Evolutionary conservation across 140 eudicot species (phyloP), one percentile per base, ranked within the genome.

Genomic region (Senecio squalidus): DNA sequence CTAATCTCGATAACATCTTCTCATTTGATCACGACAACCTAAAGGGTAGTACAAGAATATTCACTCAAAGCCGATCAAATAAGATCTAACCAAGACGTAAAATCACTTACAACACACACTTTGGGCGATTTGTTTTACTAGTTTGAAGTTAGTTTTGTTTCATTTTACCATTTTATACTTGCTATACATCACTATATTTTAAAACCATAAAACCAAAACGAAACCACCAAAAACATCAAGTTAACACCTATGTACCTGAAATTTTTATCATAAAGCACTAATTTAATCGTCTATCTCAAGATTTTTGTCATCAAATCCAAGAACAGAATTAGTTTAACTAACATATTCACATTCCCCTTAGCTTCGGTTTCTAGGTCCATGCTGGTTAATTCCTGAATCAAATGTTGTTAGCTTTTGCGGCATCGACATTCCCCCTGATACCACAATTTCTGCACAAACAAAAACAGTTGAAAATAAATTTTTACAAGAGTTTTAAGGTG

Each of bases 361-460:
- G 38, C 74, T 77, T 58, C 83, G 59, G 58, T 69, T 74, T 76
- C 88, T 74, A 58, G 57, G 84, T 80, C 94, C 84, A 56, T 86
- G 81, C 36, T 58, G 77, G 31, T 51, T 62, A 22, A 28, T 16
- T 17, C 67, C 74, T 26, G 85, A 68, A 57, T 83, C 98, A 49
- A 77, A 28, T 4, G 95, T 82, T 17, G 95, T 76, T 46, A 91
- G 86, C 29, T 74, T 70, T 62, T 86, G 98, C n/a, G 98, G 97
- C 97, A 86, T 86, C 9, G 92, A 86, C 95, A 86, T 86, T 8
- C 95, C 92, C 26, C 91, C 95, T 0, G 95, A 86, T 36, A 86
- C 93, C 5, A 86, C 91, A 46, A 86, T 86, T 56, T 86, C 95
- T 83, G 93, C 76, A 82, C 55, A 55, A 36, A 57, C 26, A 59